phyloP scores from a whole-genome alignment of 768 basidiomycete species.

The Nidula microcarpa region DNA sequence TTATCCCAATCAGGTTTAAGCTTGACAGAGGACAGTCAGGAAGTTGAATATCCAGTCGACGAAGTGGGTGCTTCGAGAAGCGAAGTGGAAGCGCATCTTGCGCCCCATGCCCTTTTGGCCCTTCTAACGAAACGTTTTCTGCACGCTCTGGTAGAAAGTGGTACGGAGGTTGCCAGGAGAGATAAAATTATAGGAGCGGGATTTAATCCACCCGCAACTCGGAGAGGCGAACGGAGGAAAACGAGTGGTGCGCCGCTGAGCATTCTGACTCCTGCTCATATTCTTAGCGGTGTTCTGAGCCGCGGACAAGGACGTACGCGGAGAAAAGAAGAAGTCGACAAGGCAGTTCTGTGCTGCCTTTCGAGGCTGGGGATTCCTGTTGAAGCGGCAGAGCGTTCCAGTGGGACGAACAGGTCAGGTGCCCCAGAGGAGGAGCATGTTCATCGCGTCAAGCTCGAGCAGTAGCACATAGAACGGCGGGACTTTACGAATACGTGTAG shows the following conservation, averaged over 20 bases:
- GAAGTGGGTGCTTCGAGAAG: slow-evolving; percentile 18
- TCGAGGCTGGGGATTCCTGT: slow-evolving; percentile 21
- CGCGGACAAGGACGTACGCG: slow-evolving; percentile 14
- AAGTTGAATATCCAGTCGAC: slow-evolving; percentile 19
- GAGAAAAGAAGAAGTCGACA: slow-evolving; percentile 5
- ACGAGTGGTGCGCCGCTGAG: slow-evolving; percentile 6
- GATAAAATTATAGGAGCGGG: slow-evolving; percentile 22
- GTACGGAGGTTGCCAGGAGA: slow-evolving; percentile 27
- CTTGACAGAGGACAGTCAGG: slow-evolving; percentile 1
- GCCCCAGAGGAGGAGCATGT: background rate
- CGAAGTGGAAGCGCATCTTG: slow-evolving; percentile 29
- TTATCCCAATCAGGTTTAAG: background rate
- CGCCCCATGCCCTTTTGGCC: slow-evolving; percentile 37
- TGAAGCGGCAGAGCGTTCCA: background rate
- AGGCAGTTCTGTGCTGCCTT: slow-evolving; percentile 23
- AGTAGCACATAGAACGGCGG: background rate
- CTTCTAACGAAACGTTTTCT: slow-evolving; percentile 29
- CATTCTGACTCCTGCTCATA: slow-evolving; percentile 40
- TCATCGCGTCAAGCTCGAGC: slow-evolving; percentile 7
- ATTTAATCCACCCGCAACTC: slow-evolving; percentile 6
- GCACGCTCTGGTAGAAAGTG: slow-evolving; percentile 29
- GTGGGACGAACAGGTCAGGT: background rate
- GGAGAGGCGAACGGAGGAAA: slow-evolving; percentile 12
- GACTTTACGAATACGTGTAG: too few relatives aligned
- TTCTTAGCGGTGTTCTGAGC: slow-evolving; percentile 35